A percentile compares a stretch with the other conserved stretches of the same genome.
These are phyloP conservation scores for Thermomyces lanuginosus DNA, from an alignment of 2,329 filamentous ascomycete genomes.

Conservation along the genomic window DNA sequence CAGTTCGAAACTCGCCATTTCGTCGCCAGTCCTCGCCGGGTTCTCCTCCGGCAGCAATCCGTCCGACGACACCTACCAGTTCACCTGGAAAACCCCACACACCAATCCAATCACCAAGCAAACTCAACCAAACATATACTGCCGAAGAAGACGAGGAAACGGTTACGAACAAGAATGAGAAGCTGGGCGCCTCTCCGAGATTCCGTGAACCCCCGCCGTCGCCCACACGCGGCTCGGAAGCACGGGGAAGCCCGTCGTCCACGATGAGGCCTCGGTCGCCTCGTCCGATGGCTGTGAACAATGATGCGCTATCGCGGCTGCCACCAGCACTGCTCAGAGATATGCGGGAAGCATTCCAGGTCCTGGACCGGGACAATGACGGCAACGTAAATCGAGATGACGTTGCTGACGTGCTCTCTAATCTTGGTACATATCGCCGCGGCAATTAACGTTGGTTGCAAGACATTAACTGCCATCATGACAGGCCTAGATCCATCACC, in stretches of 20 bases:
- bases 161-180: conserved; percentile 12
- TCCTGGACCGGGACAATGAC: conserved; percentile 77
- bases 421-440: conserved; percentile 46
- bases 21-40: conserved; percentile 48
- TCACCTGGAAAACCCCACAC: conserved; percentile 26
- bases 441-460: too few species aligned
- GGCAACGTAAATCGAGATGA: conserved; percentile 68
- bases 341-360: conserved; percentile 83
- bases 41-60: conserved; percentile 41
- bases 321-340: conserved; percentile 71
- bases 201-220: conserved; percentile 25
- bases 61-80: conserved; percentile 33
- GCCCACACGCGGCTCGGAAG: conserved; percentile 21
- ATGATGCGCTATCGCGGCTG: conserved; percentile 34
- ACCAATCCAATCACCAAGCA: conserved; percentile 31
- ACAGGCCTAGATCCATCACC: conserved; percentile 57
- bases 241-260: conserved; percentile 14
- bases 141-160: conserved; percentile 26
- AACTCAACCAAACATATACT: conserved; percentile 31
- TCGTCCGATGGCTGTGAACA: conserved; percentile 11
- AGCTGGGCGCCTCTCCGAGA: conserved; percentile 18
- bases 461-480: too few species aligned
- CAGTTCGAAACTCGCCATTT: conserved; percentile 53
- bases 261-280: conserved; percentile 13
- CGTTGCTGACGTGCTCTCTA: conserved; percentile 71